Conservation (phyloP, 140 eudicot species). For the Senecio squalidus region DNA sequence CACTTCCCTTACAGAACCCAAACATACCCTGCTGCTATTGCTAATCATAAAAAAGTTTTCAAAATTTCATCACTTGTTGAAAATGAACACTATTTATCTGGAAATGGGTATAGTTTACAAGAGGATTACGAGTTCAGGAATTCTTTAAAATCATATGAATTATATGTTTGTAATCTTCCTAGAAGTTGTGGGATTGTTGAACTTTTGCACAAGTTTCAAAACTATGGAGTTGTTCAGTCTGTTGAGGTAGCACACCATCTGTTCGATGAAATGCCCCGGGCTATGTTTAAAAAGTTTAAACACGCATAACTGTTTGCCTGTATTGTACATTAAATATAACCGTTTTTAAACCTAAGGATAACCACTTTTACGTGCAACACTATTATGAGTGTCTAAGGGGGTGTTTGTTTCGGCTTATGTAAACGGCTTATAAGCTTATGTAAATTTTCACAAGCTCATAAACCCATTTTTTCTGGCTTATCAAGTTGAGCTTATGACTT, state of each 20-base stretch:
- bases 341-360: neutral
- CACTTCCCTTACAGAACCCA: neutral
- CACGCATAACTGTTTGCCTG: neutral
- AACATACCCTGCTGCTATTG: neutral
- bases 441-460: too few species aligned
- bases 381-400: too few species aligned
- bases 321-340: neutral
- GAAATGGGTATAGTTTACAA: conserved; percentile 30
- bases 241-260: conserved; percentile 34
- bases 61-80: conserved; percentile 23
- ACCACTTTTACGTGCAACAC: too few species aligned
- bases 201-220: conserved; percentile 22
- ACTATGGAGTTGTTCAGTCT: conserved; percentile 41
- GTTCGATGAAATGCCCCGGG: conserved; percentile 18
- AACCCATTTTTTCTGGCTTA: too few species aligned
- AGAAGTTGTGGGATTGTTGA: conserved; percentile 33
- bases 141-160: conserved; percentile 25
- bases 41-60: neutral
- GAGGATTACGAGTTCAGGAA: conserved; percentile 29
- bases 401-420: too few species aligned
- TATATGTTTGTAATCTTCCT: conserved; percentile 43
- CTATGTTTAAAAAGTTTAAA: neutral
- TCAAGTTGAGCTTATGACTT: too few species aligned
- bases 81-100: conserved; percentile 15
- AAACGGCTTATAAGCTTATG: too few species aligned